Percentiles rank a stretch among this genome's conserved stretches.
Evolutionary conservation across 2,329 filamentous ascomycete species (phyloP).

Genomic region (Aschersonia sp.): DNA sequence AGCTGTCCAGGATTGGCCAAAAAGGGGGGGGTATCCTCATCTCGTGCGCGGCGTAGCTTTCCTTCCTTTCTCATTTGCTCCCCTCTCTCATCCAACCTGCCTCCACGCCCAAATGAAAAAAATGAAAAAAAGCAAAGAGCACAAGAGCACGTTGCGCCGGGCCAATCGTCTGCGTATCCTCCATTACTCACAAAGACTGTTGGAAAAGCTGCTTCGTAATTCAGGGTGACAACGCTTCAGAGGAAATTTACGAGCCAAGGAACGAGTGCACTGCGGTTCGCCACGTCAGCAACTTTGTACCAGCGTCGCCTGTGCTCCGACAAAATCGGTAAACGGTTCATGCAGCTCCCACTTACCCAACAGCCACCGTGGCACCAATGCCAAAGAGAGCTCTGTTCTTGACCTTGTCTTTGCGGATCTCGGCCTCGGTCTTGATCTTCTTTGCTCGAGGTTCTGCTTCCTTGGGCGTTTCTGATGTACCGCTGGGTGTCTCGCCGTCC

Average conservation of each 20-base stretch:
- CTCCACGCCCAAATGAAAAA: not conserved
- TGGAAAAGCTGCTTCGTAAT: too few relatives aligned
- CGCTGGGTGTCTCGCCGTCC: constrained; percentile 26
- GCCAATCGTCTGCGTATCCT: not conserved
- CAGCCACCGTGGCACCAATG: constrained; percentile 70
- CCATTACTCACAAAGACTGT: too few relatives aligned
- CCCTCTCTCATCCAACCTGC: too few relatives aligned
- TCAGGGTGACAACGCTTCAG: constrained; percentile 12
- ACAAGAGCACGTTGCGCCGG: not conserved
- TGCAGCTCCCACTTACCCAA: constrained; percentile 56
- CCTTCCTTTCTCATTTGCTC: too few relatives aligned
- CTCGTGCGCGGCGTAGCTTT: not conserved
- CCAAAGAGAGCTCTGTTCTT: constrained; percentile 76
- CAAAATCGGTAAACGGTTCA: too few relatives aligned
- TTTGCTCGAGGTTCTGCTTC: constrained; percentile 45
- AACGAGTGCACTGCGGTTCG: constrained; percentile 25
- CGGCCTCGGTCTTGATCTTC: constrained; percentile 66
- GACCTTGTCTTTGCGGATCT: constrained; percentile 74
- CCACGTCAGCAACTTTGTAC: constrained; percentile 4
- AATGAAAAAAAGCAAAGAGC: not conserved
- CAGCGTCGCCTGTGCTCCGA: too few relatives aligned
- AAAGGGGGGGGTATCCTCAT: constrained; percentile 4
- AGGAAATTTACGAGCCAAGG: constrained; percentile 38
- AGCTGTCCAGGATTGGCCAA: not conserved
- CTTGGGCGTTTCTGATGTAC: constrained; percentile 6